Percentiles rank a stretch among this genome's conserved stretches.
Conservation (phyloP, 495 filamentous ascomycete species). For the Xylaria longipes region DNA sequence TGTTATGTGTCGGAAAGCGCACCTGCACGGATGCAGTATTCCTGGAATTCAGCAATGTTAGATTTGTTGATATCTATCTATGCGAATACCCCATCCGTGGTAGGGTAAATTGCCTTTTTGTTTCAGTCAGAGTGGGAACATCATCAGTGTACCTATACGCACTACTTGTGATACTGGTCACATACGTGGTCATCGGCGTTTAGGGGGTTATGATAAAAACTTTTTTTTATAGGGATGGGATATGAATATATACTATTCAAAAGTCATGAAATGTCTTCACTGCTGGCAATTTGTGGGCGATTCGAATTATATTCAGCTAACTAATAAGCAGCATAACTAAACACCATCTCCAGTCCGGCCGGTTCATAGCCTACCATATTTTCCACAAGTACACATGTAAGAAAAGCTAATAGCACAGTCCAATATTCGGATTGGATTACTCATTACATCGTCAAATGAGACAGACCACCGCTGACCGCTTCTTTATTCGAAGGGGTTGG, state of each 20-base stretch:
- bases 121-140: neutral
- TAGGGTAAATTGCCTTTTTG: neutral
- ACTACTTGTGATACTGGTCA: constrained; percentile 11
- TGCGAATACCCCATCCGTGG: neutral
- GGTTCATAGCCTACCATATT: neutral
- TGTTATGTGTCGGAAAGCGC: neutral
- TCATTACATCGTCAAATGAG: constrained; percentile 28
- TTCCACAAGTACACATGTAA: neutral
- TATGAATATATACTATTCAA: constrained; percentile 23
- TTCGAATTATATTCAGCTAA: constrained; percentile 18
- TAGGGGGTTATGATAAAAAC: constrained; percentile 12
- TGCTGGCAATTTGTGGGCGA: neutral
- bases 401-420: constrained; percentile 33
- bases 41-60: neutral
- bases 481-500: constrained; percentile 75
- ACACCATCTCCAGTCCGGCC: neutral
- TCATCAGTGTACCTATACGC: constrained; percentile 23
- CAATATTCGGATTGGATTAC: constrained; percentile 7
- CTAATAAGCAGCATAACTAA: constrained; percentile 5
- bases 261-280: neutral
- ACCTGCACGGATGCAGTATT: neutral
- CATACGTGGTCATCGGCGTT: constrained; percentile 20
- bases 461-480: constrained; percentile 7
- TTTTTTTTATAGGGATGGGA: neutral
- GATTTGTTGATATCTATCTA: neutral